A percentile compares a stretch with the other conserved stretches of the same genome.
These are phyloP conservation scores for Hypoxylon sp. DNA, from an alignment of 2,329 filamentous ascomycete species.

Conservation along the genomic window DNA sequence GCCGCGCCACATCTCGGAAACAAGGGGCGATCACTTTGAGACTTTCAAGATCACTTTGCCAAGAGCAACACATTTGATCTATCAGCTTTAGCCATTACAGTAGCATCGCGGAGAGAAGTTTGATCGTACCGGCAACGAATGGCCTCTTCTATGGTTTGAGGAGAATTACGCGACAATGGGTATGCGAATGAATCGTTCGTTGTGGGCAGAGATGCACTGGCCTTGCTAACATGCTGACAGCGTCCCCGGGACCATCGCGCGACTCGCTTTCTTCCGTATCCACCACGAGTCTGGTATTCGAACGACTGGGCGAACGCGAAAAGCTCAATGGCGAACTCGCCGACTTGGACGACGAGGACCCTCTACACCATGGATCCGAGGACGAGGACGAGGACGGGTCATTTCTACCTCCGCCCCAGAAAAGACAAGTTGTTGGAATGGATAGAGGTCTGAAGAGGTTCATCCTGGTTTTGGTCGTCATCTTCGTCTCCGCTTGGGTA, in stretches of 20 bases:
- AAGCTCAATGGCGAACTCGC: constrained; percentile 53
- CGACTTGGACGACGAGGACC: constrained; percentile 60
- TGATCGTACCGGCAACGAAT: constrained; percentile 21
- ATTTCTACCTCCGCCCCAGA: constrained; percentile 60
- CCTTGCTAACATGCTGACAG: constrained; percentile 37
- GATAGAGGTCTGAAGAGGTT: constrained; percentile 74
- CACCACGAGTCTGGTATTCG: constrained; percentile 85
- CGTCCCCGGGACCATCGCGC: constrained; percentile 59
- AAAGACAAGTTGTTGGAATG: constrained; percentile 65
- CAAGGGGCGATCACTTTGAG: background rate
- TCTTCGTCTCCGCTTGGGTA: constrained; percentile 77
- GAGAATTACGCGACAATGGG: constrained; percentile 36
- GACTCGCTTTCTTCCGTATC: constrained; percentile 82
- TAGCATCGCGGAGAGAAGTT: background rate
- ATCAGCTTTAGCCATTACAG: background rate
- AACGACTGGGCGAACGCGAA: constrained; percentile 74
- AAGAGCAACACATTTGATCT: constrained; percentile 18
- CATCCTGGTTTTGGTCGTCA: constrained; percentile 69
- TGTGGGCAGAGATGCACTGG: background rate
- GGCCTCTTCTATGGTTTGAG: constrained; percentile 24
- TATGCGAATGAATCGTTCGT: constrained; percentile 13
- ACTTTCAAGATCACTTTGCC: background rate
- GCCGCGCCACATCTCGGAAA: constrained; percentile 30
- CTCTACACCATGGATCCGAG: constrained; percentile 57
- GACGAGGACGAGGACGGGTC: constrained; percentile 64